phyloP scores from a whole-genome alignment of 352 stramenopile genomes.

The Globisporangium recalcitrans region DNA sequence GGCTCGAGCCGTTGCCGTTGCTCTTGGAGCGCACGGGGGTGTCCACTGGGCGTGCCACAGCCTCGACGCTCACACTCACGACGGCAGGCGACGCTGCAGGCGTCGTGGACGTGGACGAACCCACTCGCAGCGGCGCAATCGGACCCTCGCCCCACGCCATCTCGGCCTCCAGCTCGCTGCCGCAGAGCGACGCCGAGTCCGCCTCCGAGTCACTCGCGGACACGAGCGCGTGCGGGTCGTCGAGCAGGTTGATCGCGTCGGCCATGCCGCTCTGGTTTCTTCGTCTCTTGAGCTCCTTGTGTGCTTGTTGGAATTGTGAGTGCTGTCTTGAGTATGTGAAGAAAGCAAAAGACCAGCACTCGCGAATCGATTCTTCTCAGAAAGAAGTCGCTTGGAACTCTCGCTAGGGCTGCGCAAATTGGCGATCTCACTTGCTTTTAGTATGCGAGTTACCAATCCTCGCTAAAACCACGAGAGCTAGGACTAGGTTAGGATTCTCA shows the following conservation, averaged over 20 bases:
- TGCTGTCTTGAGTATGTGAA: background rate
- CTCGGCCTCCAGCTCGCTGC: conserved; percentile 68
- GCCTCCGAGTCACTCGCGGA: conserved; percentile 55
- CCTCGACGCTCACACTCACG: background rate
- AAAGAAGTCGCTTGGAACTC: too few species aligned
- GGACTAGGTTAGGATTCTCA: too few species aligned
- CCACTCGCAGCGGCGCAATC: conserved; percentile 57
- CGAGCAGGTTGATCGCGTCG: conserved; percentile 12
- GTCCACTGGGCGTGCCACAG: background rate
- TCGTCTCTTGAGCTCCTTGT: background rate
- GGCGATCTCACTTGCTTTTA: too few species aligned
- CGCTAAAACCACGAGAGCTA: too few species aligned
- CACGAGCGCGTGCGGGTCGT: conserved; percentile 21
- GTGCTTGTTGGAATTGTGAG: background rate
- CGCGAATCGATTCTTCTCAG: too few species aligned
- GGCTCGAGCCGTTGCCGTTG: conserved; percentile 58
- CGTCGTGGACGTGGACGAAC: conserved; percentile 8
- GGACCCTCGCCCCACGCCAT: conserved; percentile 75
- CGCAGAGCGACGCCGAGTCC: conserved; percentile 59
- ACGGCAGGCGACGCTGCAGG: background rate
- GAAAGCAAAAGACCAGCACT: background rate
- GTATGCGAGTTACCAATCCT: too few species aligned
- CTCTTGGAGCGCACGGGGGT: conserved; percentile 37
- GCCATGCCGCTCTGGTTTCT: conserved; percentile 3
- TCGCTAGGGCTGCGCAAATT: too few species aligned